Evolutionary conservation across 139 green algal species (phyloP).

Genomic region (Spirogloea muscicola): DNA sequence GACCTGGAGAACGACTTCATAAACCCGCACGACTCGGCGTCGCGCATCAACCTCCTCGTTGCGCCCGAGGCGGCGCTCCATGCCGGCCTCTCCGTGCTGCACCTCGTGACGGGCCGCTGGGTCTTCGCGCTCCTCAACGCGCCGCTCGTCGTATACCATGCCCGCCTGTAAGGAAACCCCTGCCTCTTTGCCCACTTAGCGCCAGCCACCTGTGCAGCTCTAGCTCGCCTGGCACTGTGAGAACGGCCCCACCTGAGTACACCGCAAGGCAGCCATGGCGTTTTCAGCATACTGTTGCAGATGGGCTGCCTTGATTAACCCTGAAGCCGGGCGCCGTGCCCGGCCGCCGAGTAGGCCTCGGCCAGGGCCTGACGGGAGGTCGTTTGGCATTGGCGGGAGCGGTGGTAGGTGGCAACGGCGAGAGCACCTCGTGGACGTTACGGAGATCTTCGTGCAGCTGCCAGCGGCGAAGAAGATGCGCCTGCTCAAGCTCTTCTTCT

Average conservation of each 20-base stretch:
- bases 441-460: conserved; percentile 48
- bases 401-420: too few species aligned
- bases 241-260: too few species aligned
- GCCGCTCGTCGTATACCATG: conserved; percentile 44
- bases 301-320: too few species aligned
- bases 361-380: too few species aligned
- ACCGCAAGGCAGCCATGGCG: too few species aligned
- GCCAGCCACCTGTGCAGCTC: too few species aligned
- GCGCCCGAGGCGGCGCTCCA: conserved; percentile 50
- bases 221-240: too few species aligned
- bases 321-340: too few species aligned
- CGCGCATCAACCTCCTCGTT: conserved; percentile 66
- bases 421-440: conserved; percentile 48
- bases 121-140: conserved; percentile 43
- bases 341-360: too few species aligned
- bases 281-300: too few species aligned
- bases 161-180: conserved; percentile 33
- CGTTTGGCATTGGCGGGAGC: too few species aligned
- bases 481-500: conserved; percentile 45
- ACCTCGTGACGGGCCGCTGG: conserved; percentile 20
- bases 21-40: conserved; percentile 75
- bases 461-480: conserved; percentile 30
- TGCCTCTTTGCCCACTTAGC: too few species aligned
- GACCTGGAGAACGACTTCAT: conserved; percentile 83
- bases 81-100: not conserved